Evolutionary conservation across 2,329 filamentous ascomycete species (phyloP), one percentile per base, ranked within the genome.

Genomic region (Alternaria viburni): DNA sequence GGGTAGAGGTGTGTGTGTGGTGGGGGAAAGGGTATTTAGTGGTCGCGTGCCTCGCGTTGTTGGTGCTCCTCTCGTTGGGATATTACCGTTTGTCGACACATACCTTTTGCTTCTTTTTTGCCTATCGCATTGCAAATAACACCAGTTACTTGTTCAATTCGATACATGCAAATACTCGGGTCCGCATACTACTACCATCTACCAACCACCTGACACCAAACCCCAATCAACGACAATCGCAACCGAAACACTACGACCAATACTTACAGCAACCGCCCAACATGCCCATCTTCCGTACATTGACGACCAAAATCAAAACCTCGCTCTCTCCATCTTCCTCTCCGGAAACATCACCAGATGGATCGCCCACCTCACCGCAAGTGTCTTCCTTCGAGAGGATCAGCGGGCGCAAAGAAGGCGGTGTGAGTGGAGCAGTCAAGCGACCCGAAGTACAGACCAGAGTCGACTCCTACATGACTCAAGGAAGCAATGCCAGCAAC

Each of bases 301-400:
- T 78, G 32, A 76, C 74, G 12, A 72, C 66, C 21, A 78, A 75
- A 56, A 66, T 78, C 57, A 77, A 74, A 59, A 74, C 69, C 9
- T 74, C 72, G 12, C 66, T 74, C 59, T 71, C 73, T 5, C 66
- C 71, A 21, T 69, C 71, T 2, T 59, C 71, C 1, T 74, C 74
- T 6, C 73, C 73, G 5, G 66, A 69, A 7, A 59, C 74, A 9
- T 69, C 71, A 11, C 60, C 60, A 13, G 44, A 54, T 19, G 26
- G 46, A 23, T 62, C 60, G 11, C 69, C 72, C 12, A 69, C 68
- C 8, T 72, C 71, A 4, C 64, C 67, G 5, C 61, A 68, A 15
- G 59, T 54, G 3, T 63, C 65, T n/a, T 64, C 57, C n/a, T 77
- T 77, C 25, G 72, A 75, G 61, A 69, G 67, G n/a, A 46, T 76